Base-by-base conservation (phyloP, 192 early-diverging fungal genomes). In the Rhizophagus prolifer region DNA sequence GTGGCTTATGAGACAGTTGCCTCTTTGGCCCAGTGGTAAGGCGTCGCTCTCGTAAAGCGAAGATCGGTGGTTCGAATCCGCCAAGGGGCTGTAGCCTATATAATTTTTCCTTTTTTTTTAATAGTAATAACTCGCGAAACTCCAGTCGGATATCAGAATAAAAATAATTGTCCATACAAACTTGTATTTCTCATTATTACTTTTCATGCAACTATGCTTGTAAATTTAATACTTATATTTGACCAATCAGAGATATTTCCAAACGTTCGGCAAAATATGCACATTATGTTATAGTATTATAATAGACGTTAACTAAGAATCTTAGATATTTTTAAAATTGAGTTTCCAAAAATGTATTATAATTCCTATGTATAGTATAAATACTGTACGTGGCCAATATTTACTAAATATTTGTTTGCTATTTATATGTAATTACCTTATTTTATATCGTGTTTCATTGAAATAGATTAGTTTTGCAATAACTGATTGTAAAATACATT, bases 1-100 rank as follows among this genome's bases (percentile, higher is more conserved):
- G 50, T 54, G 50, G 50, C 50, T 54, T 54, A 54, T 54, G 50
- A 6, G 50, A 64, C 16, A 31, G 10, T 64, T 64, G 82, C 82
- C 82, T 76, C 60, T 67, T 76, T 83, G 78, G 82, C 82, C 81
- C 76, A 79, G 78, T 76, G 82, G 82, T 72, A 83, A 81, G 81
- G 82, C 80, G 80, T 81, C 78, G 82, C 82, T 83, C 82, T 83
- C 82, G 82, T 83, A 83, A 83, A 83, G 82, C 82, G 78, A 81
- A 83, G 82, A 78, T 79, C 77, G 79, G 47, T 77, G 70, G 82
- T 83, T 83, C 82, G 77, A 83, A 76, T 81, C 82, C 70, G 77
- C 47, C 75, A 76, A 70, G 74, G 70, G 82, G 82, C 82, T 81
- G 3, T 41, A 21, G 1, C 10, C 19, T 16, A 0, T 12, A 7